Evolutionary conservation across 1,284 basidiomycete species (phyloP), one percentile per base, ranked within the genome.

Genomic region (Cryptococcus wingfieldii): DNA sequence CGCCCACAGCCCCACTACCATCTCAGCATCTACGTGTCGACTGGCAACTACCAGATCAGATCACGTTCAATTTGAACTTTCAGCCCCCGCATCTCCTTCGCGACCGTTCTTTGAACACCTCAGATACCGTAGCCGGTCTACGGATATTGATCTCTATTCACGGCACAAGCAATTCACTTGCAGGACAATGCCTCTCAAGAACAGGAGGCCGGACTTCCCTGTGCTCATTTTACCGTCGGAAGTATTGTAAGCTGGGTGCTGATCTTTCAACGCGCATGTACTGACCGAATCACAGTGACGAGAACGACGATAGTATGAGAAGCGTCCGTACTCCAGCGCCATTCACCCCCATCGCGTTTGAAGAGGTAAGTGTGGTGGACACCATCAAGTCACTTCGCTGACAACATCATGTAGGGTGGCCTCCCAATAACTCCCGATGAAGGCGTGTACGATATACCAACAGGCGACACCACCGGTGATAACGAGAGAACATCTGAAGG

Each of bases 401-500:
- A 42, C 44, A 49, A 52, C 52, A n/a, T 27, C 19, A 23, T 44
- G 55, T 55, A 59, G 46, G 52, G 60, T 44, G 56, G 62, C 28
- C 47, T 66, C 50, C 63, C 68, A 19, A 74, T 74, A 63, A 72
- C 72, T 3, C 70, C 69, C 31, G 69, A 71, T 47, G 67, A 64
- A 18, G 63, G 65, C 31, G 51, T 59, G 12, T 67, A 68, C 43
- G 55, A 63, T 23, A 41, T 67, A 38, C 41, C 62, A 8, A 50
- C 61, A 27, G 25, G 60, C 10, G 55, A 55, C 16, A 50, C 53
- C 13, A 31, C 48, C 16, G 27, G 51, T n/a, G 57, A 55, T 14
- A 18, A 44, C 5, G 60, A 53, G 44, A 19, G 50, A 37, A 23
- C 38, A 12, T 39, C 42, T 16, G 50, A 28, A 14, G 50, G 43